Evolutionary conservation across 208 protist genomes (phyloP).

Genomic region (Trypanosoma melophagium): DNA sequence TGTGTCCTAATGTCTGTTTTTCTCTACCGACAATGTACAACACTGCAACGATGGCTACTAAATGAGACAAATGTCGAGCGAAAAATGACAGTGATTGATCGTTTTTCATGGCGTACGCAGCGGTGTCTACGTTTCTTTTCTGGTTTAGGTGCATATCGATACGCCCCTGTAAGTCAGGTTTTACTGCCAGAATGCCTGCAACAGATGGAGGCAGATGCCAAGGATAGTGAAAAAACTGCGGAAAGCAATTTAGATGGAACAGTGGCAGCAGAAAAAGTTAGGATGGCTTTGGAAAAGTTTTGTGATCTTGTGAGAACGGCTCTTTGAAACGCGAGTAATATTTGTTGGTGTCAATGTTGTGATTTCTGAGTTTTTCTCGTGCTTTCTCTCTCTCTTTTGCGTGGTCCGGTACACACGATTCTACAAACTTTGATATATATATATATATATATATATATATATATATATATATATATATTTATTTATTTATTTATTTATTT

Average conservation of each 20-base stretch:
- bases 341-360: slow-evolving; percentile 7
- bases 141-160: slow-evolving; percentile 17
- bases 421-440: too few relatives aligned
- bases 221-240: neutral
- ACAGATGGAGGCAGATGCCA: slow-evolving; percentile 1
- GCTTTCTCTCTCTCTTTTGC: slow-evolving; percentile 10
- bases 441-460: too few relatives aligned
- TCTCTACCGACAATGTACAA: slow-evolving; percentile 18
- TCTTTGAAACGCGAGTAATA: slow-evolving; percentile 11
- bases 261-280: neutral
- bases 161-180: slow-evolving; percentile 11
- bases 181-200: slow-evolving; percentile 26
- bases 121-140: slow-evolving; percentile 26
- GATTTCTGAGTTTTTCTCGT: slow-evolving; percentile 12
- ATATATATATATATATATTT: too few relatives aligned
- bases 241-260: neutral
- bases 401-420: neutral
- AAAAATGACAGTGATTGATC: neutral
- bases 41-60: slow-evolving; percentile 5
- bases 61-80: slow-evolving; percentile 8
- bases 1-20: slow-evolving; percentile 30
- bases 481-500: too few relatives aligned
- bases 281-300: slow-evolving; percentile 8
- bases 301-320: slow-evolving; percentile 8
- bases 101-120: slow-evolving; percentile 9